Conservation (phyloP, 805 yeast species). For the Wickerhamiella parazyma region DNA sequence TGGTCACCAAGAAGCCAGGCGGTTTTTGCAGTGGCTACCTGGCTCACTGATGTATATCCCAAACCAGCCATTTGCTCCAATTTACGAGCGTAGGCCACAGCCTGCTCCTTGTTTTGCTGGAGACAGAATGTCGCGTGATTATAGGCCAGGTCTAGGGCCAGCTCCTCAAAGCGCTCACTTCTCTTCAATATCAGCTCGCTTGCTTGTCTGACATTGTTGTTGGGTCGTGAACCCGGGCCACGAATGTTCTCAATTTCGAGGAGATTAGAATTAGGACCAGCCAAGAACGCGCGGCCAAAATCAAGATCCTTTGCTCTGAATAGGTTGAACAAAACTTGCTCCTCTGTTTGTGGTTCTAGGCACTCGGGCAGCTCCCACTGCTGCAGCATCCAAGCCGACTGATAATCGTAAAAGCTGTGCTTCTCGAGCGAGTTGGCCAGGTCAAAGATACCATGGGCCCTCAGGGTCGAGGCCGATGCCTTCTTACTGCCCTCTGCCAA, state of each 20-base stretch:
- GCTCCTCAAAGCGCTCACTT: background rate
- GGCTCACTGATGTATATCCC: constrained; percentile 7
- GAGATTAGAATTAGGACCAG: background rate
- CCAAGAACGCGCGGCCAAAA: background rate
- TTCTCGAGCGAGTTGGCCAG: constrained; percentile 8
- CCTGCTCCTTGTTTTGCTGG: constrained; percentile 1
- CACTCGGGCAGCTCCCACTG: constrained; percentile 63
- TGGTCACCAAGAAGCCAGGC: constrained; percentile 54
- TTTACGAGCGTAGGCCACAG: constrained; percentile 4
- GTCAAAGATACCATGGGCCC: constrained; percentile 13
- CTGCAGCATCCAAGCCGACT: constrained; percentile 52
- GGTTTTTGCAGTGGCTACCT: constrained; percentile 42
- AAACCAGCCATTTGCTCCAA: constrained; percentile 13
- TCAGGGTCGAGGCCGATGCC: background rate
- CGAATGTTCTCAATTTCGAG: background rate
- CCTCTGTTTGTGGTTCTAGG: constrained; percentile 26
- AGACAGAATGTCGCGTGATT: constrained; percentile 12
- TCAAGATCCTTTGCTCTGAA: constrained; percentile 27
- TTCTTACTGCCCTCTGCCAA: constrained; percentile 7
- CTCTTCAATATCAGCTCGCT: constrained; percentile 23
- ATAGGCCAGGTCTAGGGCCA: constrained; percentile 9
- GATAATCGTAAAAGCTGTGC: constrained; percentile 10
- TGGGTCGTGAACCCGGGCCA: background rate
- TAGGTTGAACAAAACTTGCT: constrained; percentile 38
- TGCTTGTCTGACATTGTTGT: constrained; percentile 7